Evolutionary conservation across 1,284 basidiomycete genomes (phyloP).

Genomic region (Kalmanozyma brasiliensis): DNA sequence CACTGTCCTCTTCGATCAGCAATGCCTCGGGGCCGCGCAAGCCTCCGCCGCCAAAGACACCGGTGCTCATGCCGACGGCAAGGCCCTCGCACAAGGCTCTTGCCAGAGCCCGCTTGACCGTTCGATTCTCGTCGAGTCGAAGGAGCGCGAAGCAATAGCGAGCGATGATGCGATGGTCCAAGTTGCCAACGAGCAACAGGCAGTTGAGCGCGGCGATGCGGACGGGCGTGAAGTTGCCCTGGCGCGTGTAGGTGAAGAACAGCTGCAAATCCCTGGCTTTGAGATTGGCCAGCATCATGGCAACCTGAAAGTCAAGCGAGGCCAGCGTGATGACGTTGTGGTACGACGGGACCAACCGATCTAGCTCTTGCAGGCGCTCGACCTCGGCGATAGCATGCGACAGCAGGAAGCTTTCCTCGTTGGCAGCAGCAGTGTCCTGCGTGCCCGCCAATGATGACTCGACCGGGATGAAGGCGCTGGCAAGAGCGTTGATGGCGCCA

Average conservation of each 20-base stretch:
- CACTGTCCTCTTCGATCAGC: conserved; percentile 52
- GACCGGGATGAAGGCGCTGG: conserved; percentile 75
- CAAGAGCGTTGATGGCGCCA: conserved; percentile 83
- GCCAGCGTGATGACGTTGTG: conserved; percentile 94
- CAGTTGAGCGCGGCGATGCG: conserved; percentile 93
- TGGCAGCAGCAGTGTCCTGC: conserved; percentile 48
- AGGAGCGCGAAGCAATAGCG: conserved; percentile 91
- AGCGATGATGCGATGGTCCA: conserved; percentile 75
- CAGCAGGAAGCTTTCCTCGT: conserved; percentile 57
- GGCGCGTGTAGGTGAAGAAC: conserved; percentile 91
- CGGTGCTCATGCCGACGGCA: conserved; percentile 85
- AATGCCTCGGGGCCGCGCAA: conserved; percentile 47
- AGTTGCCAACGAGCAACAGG: conserved; percentile 82
- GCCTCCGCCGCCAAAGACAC: conserved; percentile 76
- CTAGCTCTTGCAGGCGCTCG: conserved; percentile 91
- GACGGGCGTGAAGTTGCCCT: conserved; percentile 78
- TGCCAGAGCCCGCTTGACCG: conserved; percentile 85
- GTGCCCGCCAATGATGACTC: conserved; percentile 47
- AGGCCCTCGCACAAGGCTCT: conserved; percentile 86
- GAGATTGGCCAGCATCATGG: conserved; percentile 69
- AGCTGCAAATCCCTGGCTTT: conserved; percentile 82
- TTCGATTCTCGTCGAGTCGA: conserved; percentile 82
- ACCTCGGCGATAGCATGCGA: conserved; percentile 70
- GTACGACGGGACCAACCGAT: conserved; percentile 90
- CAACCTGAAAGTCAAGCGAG: conserved; percentile 58